A percentile compares a stretch with the other conserved stretches of the same genome.
Conservation (phyloP, 192 early-diverging fungal species). For the Backusella circina region DNA sequence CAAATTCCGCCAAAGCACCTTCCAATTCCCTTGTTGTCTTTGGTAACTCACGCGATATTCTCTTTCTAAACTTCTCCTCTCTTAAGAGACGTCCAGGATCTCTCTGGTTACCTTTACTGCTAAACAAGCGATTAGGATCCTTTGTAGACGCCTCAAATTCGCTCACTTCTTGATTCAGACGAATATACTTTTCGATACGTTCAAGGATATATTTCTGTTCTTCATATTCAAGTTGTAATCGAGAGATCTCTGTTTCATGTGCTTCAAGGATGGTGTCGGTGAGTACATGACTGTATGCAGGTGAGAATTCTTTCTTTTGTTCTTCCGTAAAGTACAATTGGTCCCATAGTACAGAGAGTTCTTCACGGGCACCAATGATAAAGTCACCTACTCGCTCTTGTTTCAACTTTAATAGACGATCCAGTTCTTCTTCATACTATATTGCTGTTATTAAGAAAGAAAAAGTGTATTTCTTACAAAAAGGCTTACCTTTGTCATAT, state of each 20-base stretch:
- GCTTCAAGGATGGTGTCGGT: constrained; percentile 30
- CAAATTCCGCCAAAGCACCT: constrained; percentile 35
- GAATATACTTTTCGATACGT: constrained; percentile 34
- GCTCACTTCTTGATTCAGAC: constrained; percentile 35
- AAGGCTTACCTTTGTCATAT: constrained; percentile 7
- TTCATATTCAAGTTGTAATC: constrained; percentile 30
- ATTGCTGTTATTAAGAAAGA: not conserved
- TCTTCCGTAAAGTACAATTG: constrained; percentile 33
- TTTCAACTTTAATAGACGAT: constrained; percentile 34
- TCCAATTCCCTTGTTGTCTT: constrained; percentile 33
- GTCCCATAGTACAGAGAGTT: constrained; percentile 38
- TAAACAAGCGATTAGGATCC: constrained; percentile 39
- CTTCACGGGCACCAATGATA: constrained; percentile 34
- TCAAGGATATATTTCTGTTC: constrained; percentile 41
- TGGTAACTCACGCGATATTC: constrained; percentile 41
- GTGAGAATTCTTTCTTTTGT: constrained; percentile 9
- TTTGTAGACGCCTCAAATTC: constrained; percentile 38
- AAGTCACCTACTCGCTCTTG: constrained; percentile 40
- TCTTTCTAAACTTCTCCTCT: constrained; percentile 48
- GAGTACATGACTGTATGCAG: not conserved
- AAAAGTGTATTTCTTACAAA: not conserved
- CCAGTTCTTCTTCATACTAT: constrained; percentile 42
- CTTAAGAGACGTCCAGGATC: constrained; percentile 48
- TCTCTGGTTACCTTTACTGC: constrained; percentile 27
- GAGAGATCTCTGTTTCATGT: constrained; percentile 39